A percentile compares a stretch with the other conserved stretches of the same genome.
Conservation (phyloP, 2,329 filamentous ascomycete genomes). For the Claviceps paspali region DNA sequence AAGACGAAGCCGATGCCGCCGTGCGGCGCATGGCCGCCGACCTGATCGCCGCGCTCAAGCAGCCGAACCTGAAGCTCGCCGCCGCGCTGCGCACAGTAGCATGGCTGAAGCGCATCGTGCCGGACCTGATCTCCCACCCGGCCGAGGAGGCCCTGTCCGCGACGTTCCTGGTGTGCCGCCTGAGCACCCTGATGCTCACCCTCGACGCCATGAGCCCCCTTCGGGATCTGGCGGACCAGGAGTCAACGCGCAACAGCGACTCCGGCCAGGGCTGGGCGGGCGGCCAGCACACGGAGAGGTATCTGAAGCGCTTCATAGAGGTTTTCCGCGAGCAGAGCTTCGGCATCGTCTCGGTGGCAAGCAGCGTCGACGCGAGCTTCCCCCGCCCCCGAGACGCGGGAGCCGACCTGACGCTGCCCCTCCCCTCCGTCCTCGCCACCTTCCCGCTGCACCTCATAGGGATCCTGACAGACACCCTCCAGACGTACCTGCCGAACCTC, state of each 20-base stretch:
- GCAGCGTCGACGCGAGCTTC: conserved; percentile 50
- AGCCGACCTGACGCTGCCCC: conserved; percentile 30
- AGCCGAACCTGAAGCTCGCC: conserved; percentile 70
- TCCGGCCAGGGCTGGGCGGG: conserved; percentile 38
- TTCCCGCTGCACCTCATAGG: conserved; percentile 75
- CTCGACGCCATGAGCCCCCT: conserved; percentile 74
- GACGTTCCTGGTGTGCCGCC: conserved; percentile 73
- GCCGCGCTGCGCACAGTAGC: conserved; percentile 81
- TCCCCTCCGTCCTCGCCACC: conserved; percentile 65
- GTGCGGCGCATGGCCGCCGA: conserved; percentile 83
- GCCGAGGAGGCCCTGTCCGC: conserved; percentile 59
- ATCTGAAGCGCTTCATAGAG: conserved; percentile 88
- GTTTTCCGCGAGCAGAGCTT: conserved; percentile 97
- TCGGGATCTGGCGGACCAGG: conserved; percentile 78
- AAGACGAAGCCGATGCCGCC: conserved; percentile 63
- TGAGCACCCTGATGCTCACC: conserved; percentile 64
- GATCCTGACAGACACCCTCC: conserved; percentile 63
- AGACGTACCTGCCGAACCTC: conserved; percentile 65
- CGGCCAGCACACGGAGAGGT: conserved; percentile 87
- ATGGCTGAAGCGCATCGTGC: conserved; percentile 76
- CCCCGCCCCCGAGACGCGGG: conserved; percentile 7
- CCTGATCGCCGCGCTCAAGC: conserved; percentile 62
- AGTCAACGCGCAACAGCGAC: conserved; percentile 37
- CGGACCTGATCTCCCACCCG: conserved; percentile 42
- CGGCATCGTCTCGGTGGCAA: conserved; percentile 86